Conservation (phyloP, 1,284 basidiomycete genomes). For the Sporisorium exsertum region DNA sequence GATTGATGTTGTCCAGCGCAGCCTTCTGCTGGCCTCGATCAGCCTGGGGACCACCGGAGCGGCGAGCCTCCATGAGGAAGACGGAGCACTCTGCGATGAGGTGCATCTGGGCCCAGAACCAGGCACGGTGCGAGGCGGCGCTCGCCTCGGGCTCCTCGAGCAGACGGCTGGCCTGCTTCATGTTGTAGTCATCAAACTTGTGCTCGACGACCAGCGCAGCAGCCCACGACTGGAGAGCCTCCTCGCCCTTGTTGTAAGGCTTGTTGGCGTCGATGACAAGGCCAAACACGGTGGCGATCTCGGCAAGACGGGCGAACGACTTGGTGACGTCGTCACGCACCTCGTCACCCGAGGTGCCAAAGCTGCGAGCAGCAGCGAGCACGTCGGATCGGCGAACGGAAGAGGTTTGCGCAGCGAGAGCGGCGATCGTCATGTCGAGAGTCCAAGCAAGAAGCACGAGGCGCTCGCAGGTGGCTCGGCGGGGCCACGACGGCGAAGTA, state of each 20-base stretch:
- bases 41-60: constrained; percentile 22
- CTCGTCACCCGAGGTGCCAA: constrained; percentile 49
- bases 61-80: constrained; percentile 71
- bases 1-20: constrained; percentile 49
- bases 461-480: constrained; percentile 47
- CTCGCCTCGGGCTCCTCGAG: constrained; percentile 59
- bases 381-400: constrained; percentile 36
- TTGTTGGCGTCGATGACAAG: constrained; percentile 65
- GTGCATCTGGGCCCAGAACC: constrained; percentile 72
- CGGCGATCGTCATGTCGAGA: constrained; percentile 48
- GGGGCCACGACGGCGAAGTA: constrained; percentile 31
- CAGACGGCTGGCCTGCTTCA: constrained; percentile 65
- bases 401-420: constrained; percentile 38
- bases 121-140: constrained; percentile 68
- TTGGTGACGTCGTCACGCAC: constrained; percentile 62
- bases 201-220: constrained; percentile 69
- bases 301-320: constrained; percentile 70
- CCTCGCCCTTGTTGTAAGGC: constrained; percentile 30
- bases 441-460: constrained; percentile 48
- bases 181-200: constrained; percentile 71
- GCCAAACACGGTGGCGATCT: constrained; percentile 70
- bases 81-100: constrained; percentile 71
- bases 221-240: constrained; percentile 69
- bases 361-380: constrained; percentile 57
- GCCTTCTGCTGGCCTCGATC: constrained; percentile 45